Base-by-base conservation (phyloP, 305 asterid genomes). In the Coffea humblotiana region DNA sequence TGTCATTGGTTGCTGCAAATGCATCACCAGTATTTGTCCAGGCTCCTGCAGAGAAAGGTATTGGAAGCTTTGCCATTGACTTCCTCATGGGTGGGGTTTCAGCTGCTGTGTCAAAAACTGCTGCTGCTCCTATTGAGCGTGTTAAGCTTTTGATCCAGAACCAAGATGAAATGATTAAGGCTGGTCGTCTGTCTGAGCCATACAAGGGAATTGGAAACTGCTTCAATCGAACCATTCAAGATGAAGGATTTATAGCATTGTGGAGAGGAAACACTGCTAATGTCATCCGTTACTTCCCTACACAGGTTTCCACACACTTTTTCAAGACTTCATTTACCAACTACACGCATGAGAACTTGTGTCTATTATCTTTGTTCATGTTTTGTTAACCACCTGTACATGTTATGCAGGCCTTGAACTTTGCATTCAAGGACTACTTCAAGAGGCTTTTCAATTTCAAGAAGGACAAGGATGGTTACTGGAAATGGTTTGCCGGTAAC, bases 31-130 rank as follows among this genome's bases (percentile, higher is more conserved):
- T 94, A 65, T 94, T 92, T 79, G 94, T 91, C 67, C 92, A 88
- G 88, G 97, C 97, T 81, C 98, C 98, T 21, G 65, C 90, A 65
- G 97, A 94, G 90, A 94, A 94, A 81, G 98, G 98, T 9, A 1
- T 89, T 0, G 84, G 78, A 77, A 51, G 65, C 25, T 29, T 68
- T 0, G n/a, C 69, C 0, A 32, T 77, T 14, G 85, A 85, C 75
- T 80, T 85, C 77, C 78, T 85, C 74, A 85, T 83, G 88, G 88
- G 86, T 69, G 88, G 86, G 11, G 86, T 85, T 72, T 83, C 88
- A 83, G 88, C 86, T 71, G 85, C 86, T 43, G 88, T 85, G 63
- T 85, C 88, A n/a, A 85, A 85, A 66, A 78, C 85, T 13, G 83
- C 83, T 65, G 89, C 89, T 43, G 87, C 87, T 29, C 89, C 87